Conservation (phyloP, 345 rosid genomes). For the Rhizophora mangle region DNA sequence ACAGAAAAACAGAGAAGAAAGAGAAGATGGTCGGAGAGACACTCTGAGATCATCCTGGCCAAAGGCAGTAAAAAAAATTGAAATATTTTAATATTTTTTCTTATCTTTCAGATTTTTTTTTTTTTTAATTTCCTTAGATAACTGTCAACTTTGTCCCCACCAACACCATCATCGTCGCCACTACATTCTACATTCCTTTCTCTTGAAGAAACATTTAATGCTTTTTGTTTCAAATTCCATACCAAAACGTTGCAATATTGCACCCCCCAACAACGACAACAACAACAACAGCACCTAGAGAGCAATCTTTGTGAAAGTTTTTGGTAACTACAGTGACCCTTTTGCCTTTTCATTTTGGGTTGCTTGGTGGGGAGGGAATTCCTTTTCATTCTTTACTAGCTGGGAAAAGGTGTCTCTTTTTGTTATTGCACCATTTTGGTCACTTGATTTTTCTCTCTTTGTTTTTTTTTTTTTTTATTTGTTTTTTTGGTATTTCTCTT, state of each 20-base stretch:
- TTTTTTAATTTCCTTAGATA: conserved; percentile 29
- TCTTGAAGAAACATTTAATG: conserved; percentile 5
- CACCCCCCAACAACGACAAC: conserved; percentile 13
- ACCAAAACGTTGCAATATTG: too few relatives aligned
- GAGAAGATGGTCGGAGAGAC: conserved; percentile 59
- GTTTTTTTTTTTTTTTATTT: conserved; percentile 1
- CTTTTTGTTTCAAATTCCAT: background rate
- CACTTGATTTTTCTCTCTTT: background rate
- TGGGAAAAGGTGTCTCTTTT: background rate
- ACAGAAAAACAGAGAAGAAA: conserved; percentile 29
- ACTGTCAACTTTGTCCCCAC: conserved; percentile 5
- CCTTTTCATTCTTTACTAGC: conserved; percentile 23
- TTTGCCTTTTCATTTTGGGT: conserved; percentile 25
- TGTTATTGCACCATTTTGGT: background rate
- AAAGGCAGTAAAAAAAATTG: conserved; percentile 39
- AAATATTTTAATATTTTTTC: background rate
- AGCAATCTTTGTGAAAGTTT: conserved; percentile 22
- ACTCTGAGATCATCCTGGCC: conserved; percentile 71
- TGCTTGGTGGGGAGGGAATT: conserved; percentile 65
- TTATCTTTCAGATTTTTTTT: background rate
- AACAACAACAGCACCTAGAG: conserved; percentile 8
- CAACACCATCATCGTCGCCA: conserved; percentile 27
- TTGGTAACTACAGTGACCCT: conserved; percentile 27
- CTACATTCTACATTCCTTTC: conserved; percentile 16
- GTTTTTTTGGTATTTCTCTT: background rate